These are phyloP conservation scores for Bryum argenteum DNA, from an alignment of 225 moss, liverwort and hornwort species.

Conservation along the genomic window DNA sequence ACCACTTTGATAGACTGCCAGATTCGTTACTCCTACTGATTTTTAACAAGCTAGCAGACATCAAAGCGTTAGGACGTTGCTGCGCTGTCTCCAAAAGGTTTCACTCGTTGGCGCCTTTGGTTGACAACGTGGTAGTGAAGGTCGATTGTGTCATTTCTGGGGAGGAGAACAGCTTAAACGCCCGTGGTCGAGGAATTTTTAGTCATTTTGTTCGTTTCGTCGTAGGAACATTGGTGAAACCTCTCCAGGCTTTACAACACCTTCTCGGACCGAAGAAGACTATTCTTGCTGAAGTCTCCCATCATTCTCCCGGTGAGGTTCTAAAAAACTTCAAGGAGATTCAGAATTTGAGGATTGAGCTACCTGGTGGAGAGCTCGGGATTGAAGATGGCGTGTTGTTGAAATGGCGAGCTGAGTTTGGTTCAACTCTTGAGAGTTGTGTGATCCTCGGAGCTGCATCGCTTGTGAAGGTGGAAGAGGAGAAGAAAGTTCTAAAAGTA, in stretches of 20 bases:
- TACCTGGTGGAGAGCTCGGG: constrained; percentile 82
- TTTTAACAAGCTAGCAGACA: constrained; percentile 84
- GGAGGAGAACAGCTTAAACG: constrained; percentile 65
- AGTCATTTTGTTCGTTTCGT: constrained; percentile 73
- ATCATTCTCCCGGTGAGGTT: constrained; percentile 85
- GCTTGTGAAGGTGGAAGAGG: constrained; percentile 66
- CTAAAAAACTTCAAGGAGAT: constrained; percentile 89
- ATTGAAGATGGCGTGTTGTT: constrained; percentile 80
- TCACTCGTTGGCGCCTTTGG: constrained; percentile 69
- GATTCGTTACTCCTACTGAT: constrained; percentile 77
- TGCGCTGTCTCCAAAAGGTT: constrained; percentile 87
- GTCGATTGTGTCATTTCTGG: constrained; percentile 90
- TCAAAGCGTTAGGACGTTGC: constrained; percentile 80
- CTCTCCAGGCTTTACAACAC: constrained; percentile 74
- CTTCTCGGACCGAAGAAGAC: constrained; percentile 80
- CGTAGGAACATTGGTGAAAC: constrained; percentile 78
- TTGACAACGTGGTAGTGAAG: constrained; percentile 87
- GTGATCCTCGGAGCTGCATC: constrained; percentile 82
- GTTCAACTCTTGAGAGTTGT: constrained; percentile 83
- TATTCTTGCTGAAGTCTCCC: constrained; percentile 76
- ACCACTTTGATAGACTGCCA: constrained; percentile 78
- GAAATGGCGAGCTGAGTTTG: constrained; percentile 91
- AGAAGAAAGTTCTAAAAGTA: constrained; percentile 47
- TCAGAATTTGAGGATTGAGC: constrained; percentile 77
- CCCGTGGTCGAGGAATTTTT: constrained; percentile 69